Conservation (phyloP, 2,329 filamentous ascomycete genomes). For the Beauveria scarabaeidicola region DNA sequence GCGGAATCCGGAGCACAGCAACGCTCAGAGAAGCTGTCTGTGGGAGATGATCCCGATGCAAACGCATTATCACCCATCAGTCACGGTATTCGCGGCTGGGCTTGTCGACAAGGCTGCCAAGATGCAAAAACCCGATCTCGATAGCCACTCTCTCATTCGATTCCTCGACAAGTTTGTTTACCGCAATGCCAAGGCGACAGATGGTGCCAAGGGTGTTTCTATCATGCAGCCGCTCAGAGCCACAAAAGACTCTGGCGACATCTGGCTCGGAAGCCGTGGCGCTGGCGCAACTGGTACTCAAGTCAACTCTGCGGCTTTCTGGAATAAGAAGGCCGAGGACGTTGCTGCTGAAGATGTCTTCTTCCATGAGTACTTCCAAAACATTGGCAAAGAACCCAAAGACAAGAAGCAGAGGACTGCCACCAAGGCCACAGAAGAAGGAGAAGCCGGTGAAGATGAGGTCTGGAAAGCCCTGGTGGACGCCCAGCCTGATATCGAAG, state of each 20-base stretch:
- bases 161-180: constrained; percentile 99
- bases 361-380: constrained; percentile 95
- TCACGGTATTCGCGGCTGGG: constrained; percentile 70
- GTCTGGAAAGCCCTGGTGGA: constrained; percentile 88
- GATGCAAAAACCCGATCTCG: constrained; percentile 81
- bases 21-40: constrained; percentile 84
- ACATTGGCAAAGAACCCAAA: constrained; percentile 55
- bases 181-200: constrained; percentile 72
- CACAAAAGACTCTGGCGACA: constrained; percentile 44
- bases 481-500: constrained; percentile 58
- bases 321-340: constrained; percentile 80
- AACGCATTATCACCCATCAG: constrained; percentile 86
- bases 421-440: constrained; percentile 44
- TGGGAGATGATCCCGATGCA: constrained; percentile 63
- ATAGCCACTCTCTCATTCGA: constrained; percentile 82
- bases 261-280: constrained; percentile 45
- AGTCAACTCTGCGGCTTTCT: constrained; percentile 84
- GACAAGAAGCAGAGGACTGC: constrained; percentile 48
- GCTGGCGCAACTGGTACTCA: constrained; percentile 27
- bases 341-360: constrained; percentile 90
- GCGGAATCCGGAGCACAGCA: constrained; percentile 82
- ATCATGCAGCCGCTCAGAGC: constrained; percentile 87
- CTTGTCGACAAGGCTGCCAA: constrained; percentile 61
- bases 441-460: constrained; percentile 64
- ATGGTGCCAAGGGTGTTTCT: constrained; percentile 64